Base-by-base conservation (phyloP, 495 filamentous ascomycete species). In the Filosporella fistucella region DNA sequence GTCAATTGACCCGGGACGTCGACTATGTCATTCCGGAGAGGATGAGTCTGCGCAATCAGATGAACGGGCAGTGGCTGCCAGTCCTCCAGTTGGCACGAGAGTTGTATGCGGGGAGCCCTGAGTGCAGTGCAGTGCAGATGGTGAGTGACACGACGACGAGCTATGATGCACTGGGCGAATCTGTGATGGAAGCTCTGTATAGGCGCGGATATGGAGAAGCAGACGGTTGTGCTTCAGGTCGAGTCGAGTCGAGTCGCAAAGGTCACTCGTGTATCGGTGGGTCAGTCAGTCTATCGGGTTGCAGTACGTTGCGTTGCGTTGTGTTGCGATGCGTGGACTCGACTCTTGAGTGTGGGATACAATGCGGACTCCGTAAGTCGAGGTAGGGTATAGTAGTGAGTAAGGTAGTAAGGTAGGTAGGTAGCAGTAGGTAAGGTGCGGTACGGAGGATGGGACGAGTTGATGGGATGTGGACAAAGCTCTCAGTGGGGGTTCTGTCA, bases 11-110 rank as follows among this genome's bases (percentile, higher is more conserved):
- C 55, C 20, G 42, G 38, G 29, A 44, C 25, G 13, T 38, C 45
- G 16, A 30, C 50, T 57, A 50, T 50, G 42, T 46, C 55, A 58
- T 58, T 46, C 55, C 55, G 50, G 42, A 40, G 21, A 46, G 35
- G 11, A 26, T 17, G 12, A 13, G n/a, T 30, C 36, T 34, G 16
- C 33, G 33, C 21, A 20, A 8, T 18, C 33, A 14, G 32, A 14
- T 17, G 21, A 37, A 35, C 8, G 24, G n/a, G 14, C 26, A 30
- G 25, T 17, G 32, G 14, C 26, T 17, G 10, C 7, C 17, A 30
- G 32, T 45, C n/a, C 23, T 14, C 3, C 5, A 9, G 25, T n/a
- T 28, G 21, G 22, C 25, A 29, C n/a, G n/a, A n/a, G n/a, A n/a
- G n/a, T n/a, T n/a, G n/a, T n/a, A n/a, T 5, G 12, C 12, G 32